A percentile compares a stretch with the other conserved stretches of the same genome.
Evolutionary conservation across 2,329 filamentous ascomycete genomes (phyloP).

Genomic region (Xylaria sp.): DNA sequence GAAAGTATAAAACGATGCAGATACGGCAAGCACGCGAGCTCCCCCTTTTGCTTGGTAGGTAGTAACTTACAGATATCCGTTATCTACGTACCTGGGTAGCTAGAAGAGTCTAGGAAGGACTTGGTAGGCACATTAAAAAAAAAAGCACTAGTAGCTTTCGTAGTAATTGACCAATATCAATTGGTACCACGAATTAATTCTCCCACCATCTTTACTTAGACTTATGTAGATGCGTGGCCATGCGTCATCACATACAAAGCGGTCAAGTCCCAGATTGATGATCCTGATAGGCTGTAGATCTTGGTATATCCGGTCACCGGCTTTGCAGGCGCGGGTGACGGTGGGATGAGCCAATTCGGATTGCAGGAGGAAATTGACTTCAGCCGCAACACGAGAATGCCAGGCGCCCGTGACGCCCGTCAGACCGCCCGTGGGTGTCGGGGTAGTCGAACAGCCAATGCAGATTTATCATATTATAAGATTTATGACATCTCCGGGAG

Average conservation of each 20-base stretch:
- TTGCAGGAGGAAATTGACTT: conserved; percentile 5
- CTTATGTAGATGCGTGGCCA: conserved; percentile 22
- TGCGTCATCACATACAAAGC: conserved; percentile 15
- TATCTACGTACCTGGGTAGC: neutral
- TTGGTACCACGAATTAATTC: conserved; percentile 21
- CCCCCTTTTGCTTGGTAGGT: neutral
- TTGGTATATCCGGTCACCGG: conserved; percentile 36
- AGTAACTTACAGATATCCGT: no score
- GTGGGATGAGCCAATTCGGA: conserved; percentile 15
- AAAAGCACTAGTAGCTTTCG: neutral
- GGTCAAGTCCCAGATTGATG: conserved; percentile 29
- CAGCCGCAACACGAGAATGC: conserved; percentile 7
- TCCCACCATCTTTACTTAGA: conserved; percentile 3
- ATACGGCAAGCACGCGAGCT: conserved; percentile 2
- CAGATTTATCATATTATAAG: neutral
- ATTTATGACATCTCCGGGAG: neutral
- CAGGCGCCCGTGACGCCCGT: neutral
- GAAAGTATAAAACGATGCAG: conserved; percentile 8
- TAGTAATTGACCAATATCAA: conserved; percentile 21
- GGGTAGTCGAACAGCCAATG: neutral
- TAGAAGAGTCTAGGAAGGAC: neutral
- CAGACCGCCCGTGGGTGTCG: neutral
- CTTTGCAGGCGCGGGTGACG: conserved; percentile 14
- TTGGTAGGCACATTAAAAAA: no score
- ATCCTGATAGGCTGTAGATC: neutral